Evolutionary conservation across 768 basidiomycete genomes (phyloP), one percentile per base, ranked within the genome.

Genomic region (Leccinum disarticulatum): DNA sequence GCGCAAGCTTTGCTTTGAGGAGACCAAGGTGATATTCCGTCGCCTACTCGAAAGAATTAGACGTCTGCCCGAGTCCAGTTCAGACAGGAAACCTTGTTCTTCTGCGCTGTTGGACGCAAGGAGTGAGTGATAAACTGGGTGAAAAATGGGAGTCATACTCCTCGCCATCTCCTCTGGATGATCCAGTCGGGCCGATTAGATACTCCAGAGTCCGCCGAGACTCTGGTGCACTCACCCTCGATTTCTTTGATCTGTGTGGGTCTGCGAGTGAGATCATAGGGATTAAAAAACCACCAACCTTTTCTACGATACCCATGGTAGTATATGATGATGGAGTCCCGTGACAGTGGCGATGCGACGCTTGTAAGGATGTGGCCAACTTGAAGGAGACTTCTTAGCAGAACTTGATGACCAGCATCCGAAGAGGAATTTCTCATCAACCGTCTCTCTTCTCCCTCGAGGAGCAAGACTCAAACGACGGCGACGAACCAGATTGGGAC

Each of bases 21-120:
- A 95, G 82, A 68, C 94, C 94, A 54, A 97, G 82, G 77, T 96
- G 95, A 69, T 95, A 95, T 72, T 95, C 93, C 53, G 93, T 96
- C 53, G 93, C 93, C 90, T 93, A 68, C 41, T 64, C 54, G 61
- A 43, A 60, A n/a, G 41, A 41, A 51, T 66, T 57, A 65, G 63
- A 60, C 22, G 51, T 51, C 38, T 59, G 48, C 52, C 22, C 13
- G 43, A 10, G 33, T 33, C n/a, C 17, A 47, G 25, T n/a, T 33
- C 30, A 30, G 54, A 63, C 35, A 7, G n/a, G 2, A 28, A 56
- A 88, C 94, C 83, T 93, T 96, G 76, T 98, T 98, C 80, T 98
- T 98, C 78, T 96, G 94, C 53, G 93, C 92, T 94, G 36, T 56
- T 28, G 41, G 19, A 41, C 13, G 19, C n/a, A 11, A 15, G 9